Evolutionary conservation across 441 rosid genomes (phyloP), one percentile per base, ranked within the genome.

Genomic region (Adansonia madagascariensis): DNA sequence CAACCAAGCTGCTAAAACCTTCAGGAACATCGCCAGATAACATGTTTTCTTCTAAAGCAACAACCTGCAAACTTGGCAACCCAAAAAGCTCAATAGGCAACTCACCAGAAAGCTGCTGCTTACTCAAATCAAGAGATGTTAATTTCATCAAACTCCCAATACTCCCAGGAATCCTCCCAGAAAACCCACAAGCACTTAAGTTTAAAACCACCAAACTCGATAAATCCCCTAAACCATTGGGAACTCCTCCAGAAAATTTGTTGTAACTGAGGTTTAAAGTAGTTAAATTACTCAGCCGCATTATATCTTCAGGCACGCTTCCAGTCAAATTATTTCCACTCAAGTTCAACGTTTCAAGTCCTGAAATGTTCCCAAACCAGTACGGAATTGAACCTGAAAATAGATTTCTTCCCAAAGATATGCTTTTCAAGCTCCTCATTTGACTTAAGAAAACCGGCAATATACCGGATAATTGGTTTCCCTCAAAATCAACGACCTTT

Each of bases 1-100:
- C 80, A 72, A 87, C 88, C 81, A 92, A 87, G 76, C 94, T 92
- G 79, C 94, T 92, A 80, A 92, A 91, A 63, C 97, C 97, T 85
- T 90, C 93, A 69, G 95, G 95, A 73, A 91, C 84, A 67, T 84
- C 81, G 35, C 90, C 92, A 39, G 80, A 63, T 0, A 91, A 55
- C 9, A 0, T 80, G 81, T 92, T 92, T 81, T 79, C 83, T 39
- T 88, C 84, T 15, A 92, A 71, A 73, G 85, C 81, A 75, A 91
- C 90, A 56, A 88, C 86, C 71, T 85, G 91, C 79, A 92, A 82
- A 81, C 76, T 84, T 1, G 97, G 95, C 44, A 91, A 80, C 20
- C 97, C 95, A 56, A 88, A 91, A n/a, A 92, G 80, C 79, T 92
- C 97, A 0, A 86, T 50, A 0, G 97, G 94, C 78, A 91, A 60